Evolutionary conservation across 2,329 filamentous ascomycete genomes (phyloP).

Genomic region (Colletotrichum tropicale): DNA sequence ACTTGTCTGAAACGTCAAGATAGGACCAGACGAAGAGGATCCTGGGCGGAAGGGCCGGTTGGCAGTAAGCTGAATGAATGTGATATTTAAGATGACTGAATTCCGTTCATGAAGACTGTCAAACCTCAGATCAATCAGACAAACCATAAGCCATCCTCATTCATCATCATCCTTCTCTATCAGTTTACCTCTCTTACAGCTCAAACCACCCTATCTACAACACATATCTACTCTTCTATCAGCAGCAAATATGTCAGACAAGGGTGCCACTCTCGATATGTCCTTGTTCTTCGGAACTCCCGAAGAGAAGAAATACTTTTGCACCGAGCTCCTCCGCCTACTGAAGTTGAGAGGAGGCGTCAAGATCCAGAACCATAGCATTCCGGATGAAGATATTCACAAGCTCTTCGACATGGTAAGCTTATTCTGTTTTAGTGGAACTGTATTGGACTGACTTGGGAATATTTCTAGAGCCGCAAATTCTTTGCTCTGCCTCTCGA

Average conservation of each 20-base stretch:
- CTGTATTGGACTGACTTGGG: not conserved
- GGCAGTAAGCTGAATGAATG: not conserved
- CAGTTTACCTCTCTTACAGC: too few relatives aligned
- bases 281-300: slow-evolving; percentile 31
- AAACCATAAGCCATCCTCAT: not conserved
- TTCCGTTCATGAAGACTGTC: not conserved
- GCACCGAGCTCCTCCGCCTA: slow-evolving; percentile 24
- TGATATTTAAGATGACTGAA: not conserved
- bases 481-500: slow-evolving; percentile 26
- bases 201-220: accelerated
- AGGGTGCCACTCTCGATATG: slow-evolving; percentile 27
- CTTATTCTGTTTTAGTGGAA: accelerated
- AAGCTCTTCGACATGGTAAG: slow-evolving; percentile 23
- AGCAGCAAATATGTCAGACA: not conserved
- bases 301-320: slow-evolving; percentile 27
- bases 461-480: not conserved
- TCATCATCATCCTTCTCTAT: too few relatives aligned
- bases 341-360: slow-evolving; percentile 23
- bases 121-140: not conserved
- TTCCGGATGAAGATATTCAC: slow-evolving; percentile 25
- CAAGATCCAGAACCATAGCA: slow-evolving; percentile 29
- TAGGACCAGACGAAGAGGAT: not conserved
- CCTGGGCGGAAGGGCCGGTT: not conserved
- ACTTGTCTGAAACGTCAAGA: not conserved
- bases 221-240: not conserved